These are phyloP conservation scores for Sabuloglossum arenarium DNA, from an alignment of 495 filamentous ascomycete genomes.

Conservation along the genomic window DNA sequence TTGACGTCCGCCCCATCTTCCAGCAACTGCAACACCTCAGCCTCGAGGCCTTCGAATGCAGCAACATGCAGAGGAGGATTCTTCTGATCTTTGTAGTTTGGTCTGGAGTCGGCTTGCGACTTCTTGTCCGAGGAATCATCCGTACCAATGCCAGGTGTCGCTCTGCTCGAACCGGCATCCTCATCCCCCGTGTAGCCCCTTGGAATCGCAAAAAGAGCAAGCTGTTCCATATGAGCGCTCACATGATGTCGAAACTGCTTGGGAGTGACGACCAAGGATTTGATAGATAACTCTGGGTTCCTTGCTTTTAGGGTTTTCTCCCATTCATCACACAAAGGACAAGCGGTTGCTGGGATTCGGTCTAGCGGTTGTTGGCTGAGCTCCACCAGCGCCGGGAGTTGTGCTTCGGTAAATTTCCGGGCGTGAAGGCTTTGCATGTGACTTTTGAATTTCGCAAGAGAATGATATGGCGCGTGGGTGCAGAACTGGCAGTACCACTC, in stretches of 20 bases:
- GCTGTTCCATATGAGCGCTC: constrained; percentile 7
- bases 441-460: not conserved
- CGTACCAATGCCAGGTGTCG: not conserved
- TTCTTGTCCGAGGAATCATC: not conserved
- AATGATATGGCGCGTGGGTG: not conserved
- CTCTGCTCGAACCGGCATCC: not conserved
- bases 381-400: not conserved
- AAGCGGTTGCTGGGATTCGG: not conserved
- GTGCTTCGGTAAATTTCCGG: not conserved
- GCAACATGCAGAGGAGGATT: constrained; percentile 6
- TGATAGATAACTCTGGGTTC: not conserved
- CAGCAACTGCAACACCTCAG: constrained; percentile 1
- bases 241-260: constrained; percentile 7
- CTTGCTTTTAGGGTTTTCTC: constrained; percentile 5
- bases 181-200: constrained; percentile 3
- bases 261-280: constrained; percentile 4
- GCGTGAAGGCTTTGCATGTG: not conserved
- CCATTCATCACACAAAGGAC: not conserved
- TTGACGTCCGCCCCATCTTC: not conserved
- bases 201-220: constrained; percentile 8
- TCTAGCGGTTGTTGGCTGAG: not conserved
- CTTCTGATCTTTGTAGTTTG: not conserved
- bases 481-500: not conserved
- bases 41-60: constrained; percentile 6
- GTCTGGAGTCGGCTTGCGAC: not conserved